phyloP scores from a whole-genome alignment of 75 land plant genomes.

The Selaginella tamariscina region DNA sequence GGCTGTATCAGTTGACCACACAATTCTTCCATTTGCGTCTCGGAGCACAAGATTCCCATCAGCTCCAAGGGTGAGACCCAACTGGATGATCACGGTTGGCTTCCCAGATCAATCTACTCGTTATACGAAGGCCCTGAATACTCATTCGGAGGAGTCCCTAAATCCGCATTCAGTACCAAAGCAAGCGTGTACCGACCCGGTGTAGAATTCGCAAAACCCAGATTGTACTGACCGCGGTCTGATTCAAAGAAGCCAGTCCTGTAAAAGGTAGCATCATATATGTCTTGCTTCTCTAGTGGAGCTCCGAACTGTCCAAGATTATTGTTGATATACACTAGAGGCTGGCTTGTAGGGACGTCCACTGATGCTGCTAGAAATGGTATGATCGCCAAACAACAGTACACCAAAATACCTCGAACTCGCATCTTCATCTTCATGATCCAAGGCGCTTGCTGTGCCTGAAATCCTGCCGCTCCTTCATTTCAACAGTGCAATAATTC shows the following conservation, averaged over 20 bases:
- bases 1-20: slow-evolving; percentile 1
- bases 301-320: background rate
- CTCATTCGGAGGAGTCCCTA: background rate
- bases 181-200: slow-evolving; percentile 4
- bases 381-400: slow-evolving; percentile 3
- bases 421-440: slow-evolving; percentile 3
- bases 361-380: slow-evolving; percentile 3
- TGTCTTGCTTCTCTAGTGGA: slow-evolving; percentile 1
- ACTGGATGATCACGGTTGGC: background rate
- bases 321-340: slow-evolving; percentile 2
- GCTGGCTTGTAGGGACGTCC: slow-evolving; percentile 4
- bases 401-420: slow-evolving; percentile 1
- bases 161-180: slow-evolving; percentile 3
- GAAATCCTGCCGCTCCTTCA: slow-evolving; percentile 3
- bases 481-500: slow-evolving; percentile 2
- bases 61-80: slow-evolving; percentile 4
- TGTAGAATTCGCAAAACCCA: slow-evolving; percentile 3
- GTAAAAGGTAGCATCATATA: slow-evolving; percentile 2
- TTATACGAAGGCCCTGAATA: slow-evolving; percentile 3
- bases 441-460: slow-evolving; percentile 2
- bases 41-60: slow-evolving; percentile 3
- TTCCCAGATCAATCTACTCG: slow-evolving; percentile 3
- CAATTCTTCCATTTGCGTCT: background rate
- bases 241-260: slow-evolving; percentile 3
- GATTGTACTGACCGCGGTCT: slow-evolving; percentile 1